Conservation (phyloP, 2,329 filamentous ascomycete species). For the Hypoxylon sp. region DNA sequence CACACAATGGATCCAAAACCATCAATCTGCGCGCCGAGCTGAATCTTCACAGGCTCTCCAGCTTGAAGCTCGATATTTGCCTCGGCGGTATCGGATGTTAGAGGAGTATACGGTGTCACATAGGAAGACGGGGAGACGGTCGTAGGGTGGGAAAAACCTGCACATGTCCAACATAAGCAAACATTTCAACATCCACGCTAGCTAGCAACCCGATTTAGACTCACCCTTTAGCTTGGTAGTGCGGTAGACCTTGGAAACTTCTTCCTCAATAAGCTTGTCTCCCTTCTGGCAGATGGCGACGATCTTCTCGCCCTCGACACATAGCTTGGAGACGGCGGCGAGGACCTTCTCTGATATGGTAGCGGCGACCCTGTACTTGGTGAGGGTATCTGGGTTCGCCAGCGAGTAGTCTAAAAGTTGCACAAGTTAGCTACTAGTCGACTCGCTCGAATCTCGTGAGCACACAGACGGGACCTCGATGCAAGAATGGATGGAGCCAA, state of each 20-base stretch:
- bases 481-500: constrained; percentile 30
- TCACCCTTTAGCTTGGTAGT: constrained; percentile 98
- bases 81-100: constrained; percentile 88
- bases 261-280: constrained; percentile 94
- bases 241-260: constrained; percentile 95
- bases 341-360: constrained; percentile 97
- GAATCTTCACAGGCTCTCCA: constrained; percentile 94
- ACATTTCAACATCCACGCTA: constrained; percentile 13
- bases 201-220: constrained; percentile 48
- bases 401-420: constrained; percentile 82
- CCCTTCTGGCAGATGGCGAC: constrained; percentile 95
- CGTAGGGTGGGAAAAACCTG: constrained; percentile 92
- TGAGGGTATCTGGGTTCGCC: constrained; percentile 93
- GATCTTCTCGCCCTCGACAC: constrained; percentile 90
- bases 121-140: constrained; percentile 95
- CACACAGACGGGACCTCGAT: constrained; percentile 19
- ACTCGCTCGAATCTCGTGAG: constrained; percentile 37
- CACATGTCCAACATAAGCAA: constrained; percentile 43
- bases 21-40: constrained; percentile 98
- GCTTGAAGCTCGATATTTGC: constrained; percentile 83
- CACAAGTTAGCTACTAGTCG: constrained; percentile 42
- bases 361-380: constrained; percentile 98
- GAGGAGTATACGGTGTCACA: constrained; percentile 96
- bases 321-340: constrained; percentile 81
- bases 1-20: constrained; percentile 97